phyloP scores from a whole-genome alignment of 495 filamentous ascomycete species.

The Xylaria nigripes region DNA sequence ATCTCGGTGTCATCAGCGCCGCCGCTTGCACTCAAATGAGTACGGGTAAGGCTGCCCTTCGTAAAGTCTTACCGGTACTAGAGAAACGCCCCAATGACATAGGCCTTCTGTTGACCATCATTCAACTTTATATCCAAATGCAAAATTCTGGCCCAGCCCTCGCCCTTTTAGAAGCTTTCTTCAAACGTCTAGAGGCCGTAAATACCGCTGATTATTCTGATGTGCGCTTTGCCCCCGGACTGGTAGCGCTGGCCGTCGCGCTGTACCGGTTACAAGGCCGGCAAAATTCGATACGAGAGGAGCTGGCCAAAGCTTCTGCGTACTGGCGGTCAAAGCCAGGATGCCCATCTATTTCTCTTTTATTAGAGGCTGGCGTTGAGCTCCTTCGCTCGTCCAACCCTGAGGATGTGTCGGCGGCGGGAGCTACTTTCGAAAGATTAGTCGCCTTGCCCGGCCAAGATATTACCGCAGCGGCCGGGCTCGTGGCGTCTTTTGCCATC shows the following conservation, averaged over 20 bases:
- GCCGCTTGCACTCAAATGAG: slow-evolving; percentile 62
- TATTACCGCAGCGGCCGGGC: slow-evolving; percentile 61
- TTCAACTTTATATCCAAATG: slow-evolving; percentile 71
- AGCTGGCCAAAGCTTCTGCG: slow-evolving; percentile 70
- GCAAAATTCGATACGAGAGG: slow-evolving; percentile 57
- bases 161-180: slow-evolving; percentile 62
- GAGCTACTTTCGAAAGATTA: slow-evolving; percentile 64
- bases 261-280: slow-evolving; percentile 74
- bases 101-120: slow-evolving; percentile 71
- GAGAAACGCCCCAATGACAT: slow-evolving; percentile 73
- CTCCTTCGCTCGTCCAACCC: slow-evolving; percentile 65
- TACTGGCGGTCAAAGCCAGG: slow-evolving; percentile 61
- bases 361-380: slow-evolving; percentile 70
- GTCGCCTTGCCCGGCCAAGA: slow-evolving; percentile 55
- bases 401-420: slow-evolving; percentile 58
- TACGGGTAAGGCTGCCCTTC: slow-evolving; percentile 61
- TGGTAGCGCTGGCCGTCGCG: slow-evolving; percentile 74
- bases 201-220: slow-evolving; percentile 49
- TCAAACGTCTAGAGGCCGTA: slow-evolving; percentile 63
- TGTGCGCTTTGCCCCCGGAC: slow-evolving; percentile 74
- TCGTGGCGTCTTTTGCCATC: slow-evolving; percentile 74
- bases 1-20: slow-evolving; percentile 69
- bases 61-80: slow-evolving; percentile 62
- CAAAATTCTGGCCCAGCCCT: slow-evolving; percentile 73
- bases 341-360: slow-evolving; percentile 44